Evolutionary conservation across 2,329 filamentous ascomycete species (phyloP).

Genomic region (Dryadomyces quercivorus): DNA sequence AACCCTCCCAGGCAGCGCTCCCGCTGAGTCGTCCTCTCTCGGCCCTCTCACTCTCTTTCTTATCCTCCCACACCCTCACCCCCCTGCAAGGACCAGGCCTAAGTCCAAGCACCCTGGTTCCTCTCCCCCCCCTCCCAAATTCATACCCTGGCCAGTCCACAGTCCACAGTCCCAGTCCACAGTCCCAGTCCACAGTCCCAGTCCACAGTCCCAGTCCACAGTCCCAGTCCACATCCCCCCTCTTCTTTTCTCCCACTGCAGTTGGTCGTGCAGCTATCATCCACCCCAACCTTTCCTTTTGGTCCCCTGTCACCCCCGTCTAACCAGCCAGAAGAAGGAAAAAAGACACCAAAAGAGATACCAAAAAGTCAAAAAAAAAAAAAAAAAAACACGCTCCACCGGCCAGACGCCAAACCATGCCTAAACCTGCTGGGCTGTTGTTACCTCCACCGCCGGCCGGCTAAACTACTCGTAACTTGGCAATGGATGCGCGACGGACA

Average conservation of each 20-base stretch:
- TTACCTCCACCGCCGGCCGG: not conserved
- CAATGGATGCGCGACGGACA: not conserved
- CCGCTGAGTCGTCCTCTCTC: conserved; percentile 4
- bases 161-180: not conserved
- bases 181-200: not conserved
- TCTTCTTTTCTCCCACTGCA: not conserved
- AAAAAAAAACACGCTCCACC: not conserved
- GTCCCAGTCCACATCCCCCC: not conserved
- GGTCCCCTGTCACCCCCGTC: not conserved
- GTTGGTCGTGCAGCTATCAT: conserved; percentile 1
- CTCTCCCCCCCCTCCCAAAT: not conserved
- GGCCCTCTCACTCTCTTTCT: conserved; percentile 3
- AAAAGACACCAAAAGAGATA: not conserved
- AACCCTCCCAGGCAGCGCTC: conserved; percentile 1
- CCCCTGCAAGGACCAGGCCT: conserved; percentile 5
- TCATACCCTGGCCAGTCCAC: not conserved
- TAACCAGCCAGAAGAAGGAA: conserved; percentile 2
- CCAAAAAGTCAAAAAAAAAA: not conserved
- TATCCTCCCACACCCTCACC: conserved; percentile 1
- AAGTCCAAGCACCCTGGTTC: not conserved
- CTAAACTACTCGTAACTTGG: not conserved
- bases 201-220: not conserved
- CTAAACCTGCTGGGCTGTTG: conserved; percentile 1
- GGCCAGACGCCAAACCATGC: conserved; percentile 1
- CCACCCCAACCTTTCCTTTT: conserved; percentile 8